Conservation (phyloP, 306 rosid species). For the apple (Malus domestica) region ASM211411v1 NC_041791.1:36303001-36303500, state of each 20-base stretch:
- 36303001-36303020: constrained; percentile 60
- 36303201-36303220: constrained; percentile 18
- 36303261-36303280: constrained; percentile 20
- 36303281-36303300: constrained; percentile 23
- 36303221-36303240: constrained; percentile 15
- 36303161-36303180: neutral
- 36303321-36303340: constrained; percentile 7
- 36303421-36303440: no score
- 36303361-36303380: constrained; percentile 12
- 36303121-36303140: constrained; percentile 15
- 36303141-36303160: constrained; percentile 22
- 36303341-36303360: constrained; percentile 60
- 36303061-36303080: constrained; percentile 63
- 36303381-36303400: no score
- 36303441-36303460: no score
- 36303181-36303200: neutral
- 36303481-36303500: no score
- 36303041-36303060: constrained; percentile 58
- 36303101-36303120: constrained; percentile 96
- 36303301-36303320: neutral
- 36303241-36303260: constrained; percentile 14
- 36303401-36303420: no score
- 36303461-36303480: no score
- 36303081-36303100: constrained; percentile 90
- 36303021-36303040: constrained; percentile 51